Base-by-base conservation (phyloP, 2,329 filamentous ascomycete species). In the Camillea tinctor region DNA sequence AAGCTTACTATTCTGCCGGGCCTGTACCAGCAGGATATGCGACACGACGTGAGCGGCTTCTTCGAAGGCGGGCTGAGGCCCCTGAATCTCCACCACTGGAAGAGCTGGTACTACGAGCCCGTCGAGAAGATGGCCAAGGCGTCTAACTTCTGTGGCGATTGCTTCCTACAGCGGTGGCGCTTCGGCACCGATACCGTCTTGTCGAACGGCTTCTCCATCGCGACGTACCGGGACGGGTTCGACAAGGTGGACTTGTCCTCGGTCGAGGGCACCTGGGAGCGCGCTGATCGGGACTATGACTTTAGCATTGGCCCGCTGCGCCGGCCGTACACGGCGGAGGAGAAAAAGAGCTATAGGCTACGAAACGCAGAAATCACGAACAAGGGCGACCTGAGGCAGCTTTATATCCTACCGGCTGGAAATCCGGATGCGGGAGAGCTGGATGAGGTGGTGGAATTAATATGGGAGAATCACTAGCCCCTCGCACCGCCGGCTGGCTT, bases 11-110 rank as follows among this genome's bases (percentile, higher is more conserved):
- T 83, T 24, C 74, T 87, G n/a, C 77, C 78, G 5, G 81, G 80
- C 1, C 75, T 88, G 20, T 80, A 81, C 63, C 85, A 88, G 70
- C 76, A 87, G 56, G 85, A 88, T 68, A 73, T 87, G 62, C 74
- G 74, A 40, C 78, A 77, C 36, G 84, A 88, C 61, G 71, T 80
- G 21, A 80, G 81, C 1, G 86, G 85, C 0, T 86, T 87, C 67
- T 88, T 86, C 69, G 85, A 88, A 72, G 79, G 81, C 1, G 83
- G 83, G 1, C 72, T 79, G 22, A 73, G 76, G n/a, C 81, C 83
- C 0, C 72, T 87, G 13, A 85, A 80, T 54, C 74, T 88, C 6
- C 85, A 88, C 69, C 85, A 88, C 74, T 88, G 84, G 84, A 87
- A 86, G 70, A 83, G 79, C 13, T 87, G 84, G 83, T 85, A 85